Conservation (phyloP, 2,329 filamentous ascomycete species). For the Metarhizium brunneum region DNA sequence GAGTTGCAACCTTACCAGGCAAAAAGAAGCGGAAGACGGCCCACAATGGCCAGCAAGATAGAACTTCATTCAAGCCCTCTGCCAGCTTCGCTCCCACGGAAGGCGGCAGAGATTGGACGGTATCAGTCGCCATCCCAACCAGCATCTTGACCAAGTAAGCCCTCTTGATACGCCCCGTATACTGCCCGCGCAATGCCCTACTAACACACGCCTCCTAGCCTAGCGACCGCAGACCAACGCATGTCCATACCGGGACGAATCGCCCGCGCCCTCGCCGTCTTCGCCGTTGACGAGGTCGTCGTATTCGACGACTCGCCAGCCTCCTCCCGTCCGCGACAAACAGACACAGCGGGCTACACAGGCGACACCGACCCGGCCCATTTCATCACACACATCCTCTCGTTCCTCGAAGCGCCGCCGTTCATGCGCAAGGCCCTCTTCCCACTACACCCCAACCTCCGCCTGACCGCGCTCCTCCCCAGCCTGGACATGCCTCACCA, state of each 20-base stretch:
- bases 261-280: slow-evolving; percentile 72
- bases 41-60: slow-evolving; percentile 23
- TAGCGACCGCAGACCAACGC: slow-evolving; percentile 65
- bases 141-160: slow-evolving; percentile 66
- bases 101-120: slow-evolving; percentile 59
- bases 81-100: slow-evolving; percentile 56
- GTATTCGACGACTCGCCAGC: slow-evolving; percentile 63
- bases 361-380: slow-evolving; percentile 68
- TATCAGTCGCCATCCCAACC: slow-evolving; percentile 70
- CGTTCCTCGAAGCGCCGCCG: slow-evolving; percentile 76
- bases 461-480: slow-evolving; percentile 62
- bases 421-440: slow-evolving; percentile 71
- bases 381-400: slow-evolving; percentile 70
- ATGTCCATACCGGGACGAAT: slow-evolving; percentile 65
- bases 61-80: slow-evolving; percentile 53
- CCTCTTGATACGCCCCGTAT: too few species aligned
- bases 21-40: slow-evolving; percentile 42
- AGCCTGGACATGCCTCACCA: slow-evolving; percentile 82
- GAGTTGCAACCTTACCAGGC: neutral
- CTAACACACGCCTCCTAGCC: slow-evolving; percentile 32
- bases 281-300: slow-evolving; percentile 76
- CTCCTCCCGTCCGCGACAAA: slow-evolving; percentile 33
- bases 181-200: neutral
- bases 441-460: slow-evolving; percentile 68
- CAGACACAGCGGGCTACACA: slow-evolving; percentile 49